These are phyloP conservation scores for Clarireedia sp. DNA, from an alignment of 2,329 filamentous ascomycete species.

Conservation along the genomic window DNA sequence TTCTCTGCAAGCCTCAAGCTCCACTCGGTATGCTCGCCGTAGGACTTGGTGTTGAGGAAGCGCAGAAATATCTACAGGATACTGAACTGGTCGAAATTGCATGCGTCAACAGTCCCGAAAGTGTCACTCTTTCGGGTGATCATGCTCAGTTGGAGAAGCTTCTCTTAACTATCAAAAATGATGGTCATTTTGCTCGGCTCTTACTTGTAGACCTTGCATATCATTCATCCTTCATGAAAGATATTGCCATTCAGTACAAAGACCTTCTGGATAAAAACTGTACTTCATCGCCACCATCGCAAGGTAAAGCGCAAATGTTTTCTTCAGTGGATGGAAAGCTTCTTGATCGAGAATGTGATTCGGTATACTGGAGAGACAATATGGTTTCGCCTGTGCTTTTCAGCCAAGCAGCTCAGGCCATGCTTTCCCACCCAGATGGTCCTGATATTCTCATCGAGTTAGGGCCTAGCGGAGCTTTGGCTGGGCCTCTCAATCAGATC, in stretches of 20 bases:
- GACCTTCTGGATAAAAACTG: background rate
- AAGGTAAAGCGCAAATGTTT: background rate
- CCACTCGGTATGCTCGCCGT: constrained; percentile 13
- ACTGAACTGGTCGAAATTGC: constrained; percentile 14
- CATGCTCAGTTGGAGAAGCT: constrained; percentile 3
- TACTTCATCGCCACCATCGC: too few species aligned
- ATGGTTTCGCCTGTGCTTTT: constrained; percentile 17
- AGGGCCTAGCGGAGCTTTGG: constrained; percentile 11
- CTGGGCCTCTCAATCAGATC: constrained; percentile 11
- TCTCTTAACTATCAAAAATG: constrained; percentile 10
- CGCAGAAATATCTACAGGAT: constrained; percentile 1
- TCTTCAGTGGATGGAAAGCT: background rate
- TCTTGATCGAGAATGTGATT: background rate
- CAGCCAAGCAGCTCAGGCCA: constrained; percentile 4
- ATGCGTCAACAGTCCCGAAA: constrained; percentile 25
- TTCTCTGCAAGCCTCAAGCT: too few species aligned
- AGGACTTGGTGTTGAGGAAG: constrained; percentile 10
- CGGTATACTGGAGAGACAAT: constrained; percentile 15
- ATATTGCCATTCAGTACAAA: constrained; percentile 1
- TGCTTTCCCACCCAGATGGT: background rate
- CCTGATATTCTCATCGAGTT: constrained; percentile 10
- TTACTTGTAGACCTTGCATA: constrained; percentile 23
- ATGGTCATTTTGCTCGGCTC: constrained; percentile 16
- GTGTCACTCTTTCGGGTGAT: constrained; percentile 22
- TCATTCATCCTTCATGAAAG: constrained; percentile 21